Evolutionary conservation across 768 basidiomycete genomes (phyloP).

Genomic region (Sarcomyxa edulis): DNA sequence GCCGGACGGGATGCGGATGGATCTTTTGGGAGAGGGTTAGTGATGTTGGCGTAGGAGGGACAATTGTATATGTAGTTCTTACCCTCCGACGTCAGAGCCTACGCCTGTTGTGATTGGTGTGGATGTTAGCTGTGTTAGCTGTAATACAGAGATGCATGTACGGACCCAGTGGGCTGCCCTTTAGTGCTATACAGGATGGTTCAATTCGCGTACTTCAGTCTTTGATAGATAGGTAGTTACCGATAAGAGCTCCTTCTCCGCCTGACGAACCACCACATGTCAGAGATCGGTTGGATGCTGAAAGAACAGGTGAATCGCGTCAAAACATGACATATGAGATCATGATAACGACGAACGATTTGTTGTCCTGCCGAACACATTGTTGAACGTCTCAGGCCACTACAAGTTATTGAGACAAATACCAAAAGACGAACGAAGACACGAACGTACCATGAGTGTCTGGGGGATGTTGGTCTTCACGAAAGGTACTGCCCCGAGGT

Average conservation of each 20-base stretch:
- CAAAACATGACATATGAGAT: no score
- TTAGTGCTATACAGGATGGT: no score
- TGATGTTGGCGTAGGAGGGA: neutral
- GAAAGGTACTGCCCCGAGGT: slow-evolving; percentile 65
- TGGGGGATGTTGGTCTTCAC: slow-evolving; percentile 77
- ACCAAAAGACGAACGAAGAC: neutral
- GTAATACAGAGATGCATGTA: neutral
- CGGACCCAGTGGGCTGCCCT: no score
- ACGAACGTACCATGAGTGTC: slow-evolving; percentile 60
- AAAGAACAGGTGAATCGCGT: no score
- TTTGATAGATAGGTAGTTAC: neutral
- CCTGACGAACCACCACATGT: slow-evolving; percentile 82
- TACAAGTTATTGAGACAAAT: slow-evolving; percentile 16
- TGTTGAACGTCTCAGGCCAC: slow-evolving; percentile 78
- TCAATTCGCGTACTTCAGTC: no score
- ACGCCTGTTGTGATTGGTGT: no score
- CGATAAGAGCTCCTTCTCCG: slow-evolving; percentile 78
- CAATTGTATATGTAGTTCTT: slow-evolving; percentile 3
- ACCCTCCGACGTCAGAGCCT: slow-evolving; percentile 83
- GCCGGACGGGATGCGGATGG: slow-evolving; percentile 63
- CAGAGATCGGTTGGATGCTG: slow-evolving; percentile 62
- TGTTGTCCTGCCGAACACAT: slow-evolving; percentile 71
- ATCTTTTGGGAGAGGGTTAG: no score
- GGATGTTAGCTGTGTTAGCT: slow-evolving; percentile 3
- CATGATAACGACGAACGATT: no score